Evolutionary conservation across 2,329 filamentous ascomycete species (phyloP).

Genomic region (Epichloe uncinata): DNA sequence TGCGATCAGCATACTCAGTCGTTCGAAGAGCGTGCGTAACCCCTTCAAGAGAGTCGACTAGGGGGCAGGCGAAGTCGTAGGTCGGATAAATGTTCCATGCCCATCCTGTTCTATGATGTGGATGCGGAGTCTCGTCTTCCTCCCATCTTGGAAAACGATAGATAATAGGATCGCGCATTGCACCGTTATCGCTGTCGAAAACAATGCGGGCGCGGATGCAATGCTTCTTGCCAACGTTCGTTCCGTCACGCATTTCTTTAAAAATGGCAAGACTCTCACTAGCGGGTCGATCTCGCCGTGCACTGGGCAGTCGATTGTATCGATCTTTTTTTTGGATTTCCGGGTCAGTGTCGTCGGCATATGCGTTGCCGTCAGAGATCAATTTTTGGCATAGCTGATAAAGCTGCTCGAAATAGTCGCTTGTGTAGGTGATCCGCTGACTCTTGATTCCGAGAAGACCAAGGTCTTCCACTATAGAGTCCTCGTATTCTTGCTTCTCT

Average conservation of each 20-base stretch:
- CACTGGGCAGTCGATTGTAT: constrained; percentile 50
- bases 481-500: constrained; percentile 83
- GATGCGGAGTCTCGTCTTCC: constrained; percentile 43
- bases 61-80: constrained; percentile 74
- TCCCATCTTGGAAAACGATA: constrained; percentile 48
- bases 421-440: constrained; percentile 69
- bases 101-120: constrained; percentile 64
- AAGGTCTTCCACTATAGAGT: constrained; percentile 77
- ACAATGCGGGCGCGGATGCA: constrained; percentile 93
- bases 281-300: constrained; percentile 59
- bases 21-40: constrained; percentile 73
- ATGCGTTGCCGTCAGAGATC: constrained; percentile 70
- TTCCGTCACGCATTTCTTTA: constrained; percentile 83
- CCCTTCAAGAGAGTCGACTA: constrained; percentile 67
- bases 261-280: constrained; percentile 80
- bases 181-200: constrained; percentile 82
- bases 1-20: constrained; percentile 77
- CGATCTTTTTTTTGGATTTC: constrained; percentile 72
- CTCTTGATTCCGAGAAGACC: constrained; percentile 72
- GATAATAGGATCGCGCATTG: constrained; percentile 90
- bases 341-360: constrained; percentile 77
- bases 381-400: constrained; percentile 66
- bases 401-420: constrained; percentile 78
- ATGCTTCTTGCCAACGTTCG: constrained; percentile 64
- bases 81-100: constrained; percentile 79